Evolutionary conservation across 345 rosid species (phyloP).

Genomic region (Brassica rapa): DNA sequence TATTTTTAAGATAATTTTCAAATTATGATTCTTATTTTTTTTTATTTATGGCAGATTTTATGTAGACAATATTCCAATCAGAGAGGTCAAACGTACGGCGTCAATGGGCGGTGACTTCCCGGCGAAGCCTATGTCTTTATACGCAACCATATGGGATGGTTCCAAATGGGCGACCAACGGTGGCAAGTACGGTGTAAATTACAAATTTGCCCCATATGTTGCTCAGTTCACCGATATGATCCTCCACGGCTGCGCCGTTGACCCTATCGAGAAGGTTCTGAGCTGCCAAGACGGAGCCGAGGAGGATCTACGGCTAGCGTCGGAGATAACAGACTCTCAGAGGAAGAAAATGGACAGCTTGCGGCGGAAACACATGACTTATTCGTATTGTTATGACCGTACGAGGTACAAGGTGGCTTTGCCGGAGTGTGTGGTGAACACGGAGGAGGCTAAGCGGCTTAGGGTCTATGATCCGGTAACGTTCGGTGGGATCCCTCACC

Average conservation of each 20-base stretch:
- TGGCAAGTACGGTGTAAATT: constrained; percentile 88
- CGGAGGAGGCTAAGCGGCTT: constrained; percentile 66
- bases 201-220: constrained; percentile 82
- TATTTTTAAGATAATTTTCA: neutral
- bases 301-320: constrained; percentile 38
- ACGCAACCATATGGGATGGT: constrained; percentile 96
- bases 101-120: constrained; percentile 89
- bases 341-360: constrained; percentile 68
- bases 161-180: constrained; percentile 97
- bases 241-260: constrained; percentile 88
- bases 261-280: constrained; percentile 60
- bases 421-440: constrained; percentile 63
- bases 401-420: constrained; percentile 65
- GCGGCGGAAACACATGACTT: constrained; percentile 78
- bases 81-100: constrained; percentile 70
- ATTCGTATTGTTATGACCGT: constrained; percentile 91
- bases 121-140: constrained; percentile 93
- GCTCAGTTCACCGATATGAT: constrained; percentile 64
- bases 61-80: constrained; percentile 73
- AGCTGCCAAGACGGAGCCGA: constrained; percentile 48
- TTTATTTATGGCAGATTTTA: constrained; percentile 55
- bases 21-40: neutral
- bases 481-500: constrained; percentile 58
- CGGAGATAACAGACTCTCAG: constrained; percentile 48
- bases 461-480: constrained; percentile 69